phyloP scores from a whole-genome alignment of 257 asterid species.

The Penstemon barbatus region DNA sequence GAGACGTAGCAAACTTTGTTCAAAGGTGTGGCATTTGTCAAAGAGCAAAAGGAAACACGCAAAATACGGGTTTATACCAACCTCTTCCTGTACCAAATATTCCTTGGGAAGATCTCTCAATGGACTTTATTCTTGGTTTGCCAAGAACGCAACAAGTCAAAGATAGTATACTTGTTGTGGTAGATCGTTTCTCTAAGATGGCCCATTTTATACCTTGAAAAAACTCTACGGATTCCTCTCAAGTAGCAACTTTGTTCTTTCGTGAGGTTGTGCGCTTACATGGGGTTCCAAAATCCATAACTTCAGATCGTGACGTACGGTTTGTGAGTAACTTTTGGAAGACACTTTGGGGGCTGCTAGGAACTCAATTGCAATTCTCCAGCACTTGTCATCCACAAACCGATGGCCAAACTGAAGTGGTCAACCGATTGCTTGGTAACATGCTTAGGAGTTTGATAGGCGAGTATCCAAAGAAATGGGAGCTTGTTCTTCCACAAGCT shows the following conservation, averaged over 20 bases:
- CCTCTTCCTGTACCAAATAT: not conserved
- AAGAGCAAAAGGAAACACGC: not conserved
- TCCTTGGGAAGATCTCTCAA: constrained; percentile 5
- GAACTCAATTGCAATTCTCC: not conserved
- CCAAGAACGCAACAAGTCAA: not conserved
- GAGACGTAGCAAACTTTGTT: constrained; percentile 8
- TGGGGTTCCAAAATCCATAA: not conserved
- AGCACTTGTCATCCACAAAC: not conserved
- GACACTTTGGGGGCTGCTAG: not conserved
- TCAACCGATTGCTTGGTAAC: not conserved
- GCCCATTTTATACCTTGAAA: not conserved
- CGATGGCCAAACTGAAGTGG: constrained; percentile 16
- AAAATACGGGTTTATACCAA: constrained; percentile 2
- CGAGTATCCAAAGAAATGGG: not conserved
- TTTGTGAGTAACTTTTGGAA: constrained; percentile 10
- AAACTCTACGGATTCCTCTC: not conserved
- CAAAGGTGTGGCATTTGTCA: constrained; percentile 4
- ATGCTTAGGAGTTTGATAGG: not conserved
- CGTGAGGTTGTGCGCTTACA: not conserved
- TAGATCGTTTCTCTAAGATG: constrained; percentile 4
- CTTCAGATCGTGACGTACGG: not conserved
- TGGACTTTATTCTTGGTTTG: constrained; percentile 22
- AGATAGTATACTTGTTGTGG: constrained; percentile 2
- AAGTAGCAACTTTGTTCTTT: not conserved
- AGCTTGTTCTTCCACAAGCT: not conserved